Evolutionary conservation across 2,329 filamentous ascomycete genomes (phyloP).

Genomic region (Ophiostoma perfectum): DNA sequence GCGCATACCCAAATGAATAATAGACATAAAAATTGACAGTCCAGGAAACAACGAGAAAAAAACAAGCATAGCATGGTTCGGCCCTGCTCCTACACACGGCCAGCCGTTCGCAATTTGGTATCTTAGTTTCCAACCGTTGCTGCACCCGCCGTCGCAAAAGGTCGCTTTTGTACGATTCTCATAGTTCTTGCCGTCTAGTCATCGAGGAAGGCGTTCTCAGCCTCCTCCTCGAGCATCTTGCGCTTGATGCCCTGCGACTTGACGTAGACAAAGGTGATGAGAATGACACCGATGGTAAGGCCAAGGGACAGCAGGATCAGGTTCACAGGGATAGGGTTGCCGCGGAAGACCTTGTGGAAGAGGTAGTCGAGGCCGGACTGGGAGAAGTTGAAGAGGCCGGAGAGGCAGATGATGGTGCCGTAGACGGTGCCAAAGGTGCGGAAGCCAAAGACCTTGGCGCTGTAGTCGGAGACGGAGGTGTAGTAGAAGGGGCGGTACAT

Average conservation of each 20-base stretch:
- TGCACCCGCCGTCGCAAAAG: background rate
- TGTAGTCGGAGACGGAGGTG: slow-evolving; percentile 82
- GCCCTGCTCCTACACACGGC: no score
- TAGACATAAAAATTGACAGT: background rate
- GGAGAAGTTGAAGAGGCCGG: slow-evolving; percentile 76
- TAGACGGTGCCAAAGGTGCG: slow-evolving; percentile 92
- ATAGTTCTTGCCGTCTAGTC: background rate
- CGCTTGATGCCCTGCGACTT: slow-evolving; percentile 37
- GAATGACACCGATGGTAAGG: slow-evolving; percentile 55
- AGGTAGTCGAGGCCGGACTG: slow-evolving; percentile 75
- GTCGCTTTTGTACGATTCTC: background rate
- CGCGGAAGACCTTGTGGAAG: slow-evolving; percentile 65
- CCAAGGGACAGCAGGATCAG: slow-evolving; percentile 58
- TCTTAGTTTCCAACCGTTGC: background rate
- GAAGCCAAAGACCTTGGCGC: slow-evolving; percentile 88
- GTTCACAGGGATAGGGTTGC: slow-evolving; percentile 74
- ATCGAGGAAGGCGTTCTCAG: slow-evolving; percentile 29
- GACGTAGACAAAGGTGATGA: slow-evolving; percentile 61
- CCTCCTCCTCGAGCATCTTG: slow-evolving; percentile 33
- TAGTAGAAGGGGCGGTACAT: slow-evolving; percentile 87
- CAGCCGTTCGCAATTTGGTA: background rate
- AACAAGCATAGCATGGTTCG: no score
- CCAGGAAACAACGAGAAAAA: background rate
- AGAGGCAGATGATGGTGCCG: slow-evolving; percentile 79
- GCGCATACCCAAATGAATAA: background rate